phyloP scores from a whole-genome alignment of 257 asterid species.

The Solanum chiquidenum region DNA sequence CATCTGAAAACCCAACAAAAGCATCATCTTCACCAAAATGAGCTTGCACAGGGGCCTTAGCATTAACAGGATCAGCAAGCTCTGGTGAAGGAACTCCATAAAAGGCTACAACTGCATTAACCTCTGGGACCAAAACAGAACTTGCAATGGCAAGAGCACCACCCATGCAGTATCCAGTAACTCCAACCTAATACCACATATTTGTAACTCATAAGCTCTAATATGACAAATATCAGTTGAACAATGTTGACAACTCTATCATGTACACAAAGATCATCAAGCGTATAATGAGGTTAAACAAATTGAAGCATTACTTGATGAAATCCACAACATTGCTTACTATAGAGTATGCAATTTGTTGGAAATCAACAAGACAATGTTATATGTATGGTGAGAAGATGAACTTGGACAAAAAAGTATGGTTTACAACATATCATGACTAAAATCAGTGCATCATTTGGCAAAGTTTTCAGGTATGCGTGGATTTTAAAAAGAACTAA shows the following conservation, averaged over 20 bases:
- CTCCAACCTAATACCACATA: constrained; percentile 50
- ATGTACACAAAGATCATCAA: background rate
- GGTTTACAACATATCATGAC: background rate
- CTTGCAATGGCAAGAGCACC: constrained; percentile 97
- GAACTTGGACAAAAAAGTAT: background rate
- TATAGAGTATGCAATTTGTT: background rate
- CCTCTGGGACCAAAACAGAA: constrained; percentile 70
- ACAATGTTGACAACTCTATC: background rate
- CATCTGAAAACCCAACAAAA: constrained; percentile 78
- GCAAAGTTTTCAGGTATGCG: background rate
- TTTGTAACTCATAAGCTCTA: background rate
- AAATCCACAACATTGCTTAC: background rate
- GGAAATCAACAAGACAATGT: background rate
- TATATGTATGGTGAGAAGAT: background rate
- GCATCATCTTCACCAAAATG: constrained; percentile 86
- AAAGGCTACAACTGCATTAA: constrained; percentile 83
- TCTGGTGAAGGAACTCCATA: constrained; percentile 88
- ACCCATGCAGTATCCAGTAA: constrained; percentile 98
- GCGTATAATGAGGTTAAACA: background rate
- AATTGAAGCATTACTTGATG: background rate
- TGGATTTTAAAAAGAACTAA: background rate
- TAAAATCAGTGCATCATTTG: background rate
- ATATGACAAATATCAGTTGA: background rate
- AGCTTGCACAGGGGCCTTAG: constrained; percentile 93
- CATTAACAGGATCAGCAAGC: constrained; percentile 77